Evolutionary conservation across 306 rosid species (phyloP).

Genomic region (Pterocarpus santalinus): DNA sequence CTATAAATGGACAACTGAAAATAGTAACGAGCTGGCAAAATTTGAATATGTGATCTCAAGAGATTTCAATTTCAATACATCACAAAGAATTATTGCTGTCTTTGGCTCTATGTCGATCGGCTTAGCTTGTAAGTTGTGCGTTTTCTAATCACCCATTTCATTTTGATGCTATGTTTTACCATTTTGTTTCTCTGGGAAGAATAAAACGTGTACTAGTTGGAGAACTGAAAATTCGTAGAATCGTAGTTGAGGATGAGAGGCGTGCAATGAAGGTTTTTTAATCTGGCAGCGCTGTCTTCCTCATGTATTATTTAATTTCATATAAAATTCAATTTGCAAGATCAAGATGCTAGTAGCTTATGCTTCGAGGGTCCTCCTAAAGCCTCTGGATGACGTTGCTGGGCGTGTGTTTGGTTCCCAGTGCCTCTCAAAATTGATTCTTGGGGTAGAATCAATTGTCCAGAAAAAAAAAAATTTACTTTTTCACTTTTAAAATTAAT

Average conservation of each 20-base stretch:
- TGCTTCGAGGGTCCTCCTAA: too few relatives aligned
- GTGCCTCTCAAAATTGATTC: too few relatives aligned
- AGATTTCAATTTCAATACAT: not conserved
- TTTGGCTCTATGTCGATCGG: not conserved
- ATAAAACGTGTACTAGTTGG: not conserved
- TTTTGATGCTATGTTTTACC: not conserved
- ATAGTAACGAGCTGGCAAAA: not conserved
- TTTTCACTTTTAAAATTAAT: too few relatives aligned
- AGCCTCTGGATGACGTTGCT: too few relatives aligned
- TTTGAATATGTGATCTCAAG: not conserved
- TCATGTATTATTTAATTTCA: not conserved
- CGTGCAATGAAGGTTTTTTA: too few relatives aligned
- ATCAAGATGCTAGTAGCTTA: too few relatives aligned
- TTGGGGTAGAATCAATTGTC: too few relatives aligned
- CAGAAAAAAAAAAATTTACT: too few relatives aligned
- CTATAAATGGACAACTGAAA: not conserved
- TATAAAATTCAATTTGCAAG: not conserved
- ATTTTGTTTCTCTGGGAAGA: not conserved
- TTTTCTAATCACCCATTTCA: not conserved
- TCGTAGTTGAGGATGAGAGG: not conserved
- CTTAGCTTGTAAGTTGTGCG: not conserved
- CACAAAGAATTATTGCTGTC: not conserved
- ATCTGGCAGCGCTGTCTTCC: not conserved
- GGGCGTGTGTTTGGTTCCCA: too few relatives aligned
- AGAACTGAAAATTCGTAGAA: not conserved